Evolutionary conservation across 768 basidiomycete genomes (phyloP).

Genomic region (Xanthoconium stramineum): DNA sequence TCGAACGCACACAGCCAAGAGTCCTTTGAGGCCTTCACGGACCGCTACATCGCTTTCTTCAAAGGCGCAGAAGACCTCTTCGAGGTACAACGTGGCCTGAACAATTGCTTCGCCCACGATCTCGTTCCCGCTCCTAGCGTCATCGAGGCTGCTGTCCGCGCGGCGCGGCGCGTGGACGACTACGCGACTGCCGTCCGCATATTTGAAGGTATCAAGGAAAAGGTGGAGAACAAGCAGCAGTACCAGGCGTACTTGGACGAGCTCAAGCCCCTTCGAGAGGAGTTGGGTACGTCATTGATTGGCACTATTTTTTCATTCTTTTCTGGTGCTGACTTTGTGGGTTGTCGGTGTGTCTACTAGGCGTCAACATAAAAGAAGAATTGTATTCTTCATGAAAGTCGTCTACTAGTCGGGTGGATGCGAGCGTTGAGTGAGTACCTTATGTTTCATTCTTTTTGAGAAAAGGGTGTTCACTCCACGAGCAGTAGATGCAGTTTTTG

Average conservation of each 20-base stretch:
- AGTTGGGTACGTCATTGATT: conserved; percentile 64
- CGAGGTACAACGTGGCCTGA: conserved; percentile 97
- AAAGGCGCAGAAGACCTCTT: conserved; percentile 91
- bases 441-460: not conserved
- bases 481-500: conserved; percentile 27
- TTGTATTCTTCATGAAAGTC: conserved; percentile 47
- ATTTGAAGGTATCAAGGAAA: conserved; percentile 94
- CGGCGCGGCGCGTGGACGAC: conserved; percentile 91
- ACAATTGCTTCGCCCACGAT: conserved; percentile 99
- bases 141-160: conserved; percentile 83
- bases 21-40: conserved; percentile 90
- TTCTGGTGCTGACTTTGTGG: not conserved
- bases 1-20: conserved; percentile 77
- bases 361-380: conserved; percentile 62
- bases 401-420: conserved; percentile 7
- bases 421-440: conserved; percentile 17
- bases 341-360: conserved; percentile 26
- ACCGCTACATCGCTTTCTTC: conserved; percentile 94
- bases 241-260: conserved; percentile 93
- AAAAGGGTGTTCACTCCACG: conserved; percentile 2
- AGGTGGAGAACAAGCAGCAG: conserved; percentile 96
- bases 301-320: not conserved
- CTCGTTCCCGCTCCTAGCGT: conserved; percentile 84
- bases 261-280: conserved; percentile 81
- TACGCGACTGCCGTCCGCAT: conserved; percentile 95